Evolutionary conservation across 805 yeast species (phyloP).

Genomic region (Candida ovalis): DNA sequence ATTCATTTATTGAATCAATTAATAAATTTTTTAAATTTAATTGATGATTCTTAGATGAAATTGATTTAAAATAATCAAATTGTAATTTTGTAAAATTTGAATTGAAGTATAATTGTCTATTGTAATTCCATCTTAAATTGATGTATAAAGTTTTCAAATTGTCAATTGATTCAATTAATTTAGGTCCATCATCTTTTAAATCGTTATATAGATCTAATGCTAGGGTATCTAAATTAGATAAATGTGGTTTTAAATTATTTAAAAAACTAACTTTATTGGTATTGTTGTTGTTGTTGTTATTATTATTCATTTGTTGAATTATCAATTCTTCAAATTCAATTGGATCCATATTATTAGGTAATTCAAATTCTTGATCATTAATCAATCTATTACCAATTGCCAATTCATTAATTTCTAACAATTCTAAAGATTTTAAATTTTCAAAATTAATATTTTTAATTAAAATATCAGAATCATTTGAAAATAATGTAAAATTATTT

Average conservation of each 20-base stretch:
- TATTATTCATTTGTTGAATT: constrained; percentile 2
- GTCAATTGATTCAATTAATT: constrained; percentile 10
- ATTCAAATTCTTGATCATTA: constrained; percentile 9
- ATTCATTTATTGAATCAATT: constrained; percentile 21
- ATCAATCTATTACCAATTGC: background rate
- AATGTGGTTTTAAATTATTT: constrained; percentile 7
- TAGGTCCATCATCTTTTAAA: constrained; percentile 13
- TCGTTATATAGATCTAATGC: constrained; percentile 21
- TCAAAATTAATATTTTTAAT: constrained; percentile 12
- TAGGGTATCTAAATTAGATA: constrained; percentile 12
- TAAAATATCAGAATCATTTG: constrained; percentile 13
- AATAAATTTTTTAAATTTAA: constrained; percentile 14
- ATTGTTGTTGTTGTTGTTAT: background rate
- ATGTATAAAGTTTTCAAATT: constrained; percentile 15
- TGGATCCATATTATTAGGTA: constrained; percentile 12
- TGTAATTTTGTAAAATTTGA: constrained; percentile 5
- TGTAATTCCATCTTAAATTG: constrained; percentile 18
- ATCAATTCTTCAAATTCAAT: constrained; percentile 11
- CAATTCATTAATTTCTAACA: constrained; percentile 17
- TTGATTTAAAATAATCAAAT: constrained; percentile 8
- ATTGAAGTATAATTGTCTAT: constrained; percentile 6
- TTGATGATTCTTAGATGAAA: constrained; percentile 15
- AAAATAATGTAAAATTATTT: constrained; percentile 12
- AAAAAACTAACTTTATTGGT: constrained; percentile 7
- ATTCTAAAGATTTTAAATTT: constrained; percentile 13